Evolutionary conservation across 148 eudicot species (phyloP).

Genomic region (Talinum fruticosum): DNA sequence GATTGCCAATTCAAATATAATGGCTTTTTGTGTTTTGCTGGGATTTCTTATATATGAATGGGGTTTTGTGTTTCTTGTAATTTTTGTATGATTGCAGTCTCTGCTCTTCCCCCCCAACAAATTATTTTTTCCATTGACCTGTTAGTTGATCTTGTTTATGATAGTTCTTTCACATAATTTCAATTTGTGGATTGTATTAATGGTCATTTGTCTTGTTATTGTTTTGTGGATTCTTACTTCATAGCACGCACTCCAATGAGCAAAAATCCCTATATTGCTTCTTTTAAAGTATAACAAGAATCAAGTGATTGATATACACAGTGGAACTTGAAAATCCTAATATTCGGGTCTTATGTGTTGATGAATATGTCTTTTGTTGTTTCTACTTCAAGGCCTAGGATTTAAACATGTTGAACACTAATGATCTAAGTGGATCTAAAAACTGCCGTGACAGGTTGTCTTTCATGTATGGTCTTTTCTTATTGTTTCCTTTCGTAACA

Average conservation of each 20-base stretch:
- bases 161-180: background rate
- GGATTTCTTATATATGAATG: too few species aligned
- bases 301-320: background rate
- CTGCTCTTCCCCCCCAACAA: too few species aligned
- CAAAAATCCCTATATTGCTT: background rate
- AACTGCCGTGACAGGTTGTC: background rate
- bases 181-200: background rate
- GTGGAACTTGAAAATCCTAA: background rate
- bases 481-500: background rate
- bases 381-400: background rate
- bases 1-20: too few species aligned
- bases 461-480: background rate
- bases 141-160: too few species aligned
- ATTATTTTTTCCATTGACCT: too few species aligned
- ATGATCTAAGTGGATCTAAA: constrained; percentile 3
- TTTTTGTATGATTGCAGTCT: too few species aligned
- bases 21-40: too few species aligned
- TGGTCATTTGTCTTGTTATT: background rate
- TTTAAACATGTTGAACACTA: background rate
- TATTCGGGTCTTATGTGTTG: background rate
- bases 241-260: background rate
- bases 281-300: background rate
- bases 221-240: background rate
- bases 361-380: background rate
- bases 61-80: too few species aligned